phyloP scores from a whole-genome alignment of 1,284 basidiomycete genomes.

The Moniliella sp. region DNA sequence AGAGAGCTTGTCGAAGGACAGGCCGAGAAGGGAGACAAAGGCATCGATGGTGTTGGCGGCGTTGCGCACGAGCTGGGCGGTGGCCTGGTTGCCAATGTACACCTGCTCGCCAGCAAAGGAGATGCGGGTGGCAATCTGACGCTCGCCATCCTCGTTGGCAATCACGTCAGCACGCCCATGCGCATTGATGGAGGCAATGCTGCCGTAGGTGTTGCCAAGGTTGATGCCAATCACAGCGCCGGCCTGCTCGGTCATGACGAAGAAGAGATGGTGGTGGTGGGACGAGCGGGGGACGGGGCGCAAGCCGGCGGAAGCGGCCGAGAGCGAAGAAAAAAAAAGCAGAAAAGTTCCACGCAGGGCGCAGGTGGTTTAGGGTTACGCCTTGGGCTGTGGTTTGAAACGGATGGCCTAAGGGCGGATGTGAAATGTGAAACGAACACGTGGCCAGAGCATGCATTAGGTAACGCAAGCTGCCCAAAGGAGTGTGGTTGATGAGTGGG shows the following conservation, averaged over 20 bases:
- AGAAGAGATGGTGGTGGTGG: too few species aligned
- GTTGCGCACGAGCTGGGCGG: constrained; percentile 84
- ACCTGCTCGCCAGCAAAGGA: constrained; percentile 50
- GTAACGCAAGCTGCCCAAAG: too few species aligned
- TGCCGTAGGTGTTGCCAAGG: constrained; percentile 84
- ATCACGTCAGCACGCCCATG: constrained; percentile 41
- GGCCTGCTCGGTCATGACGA: constrained; percentile 4
- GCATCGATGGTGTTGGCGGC: constrained; percentile 76
- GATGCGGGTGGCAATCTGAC: constrained; percentile 84
- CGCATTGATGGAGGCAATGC: constrained; percentile 86
- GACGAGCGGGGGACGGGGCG: too few species aligned
- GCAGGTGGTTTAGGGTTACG: too few species aligned
- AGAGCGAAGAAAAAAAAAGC: too few species aligned
- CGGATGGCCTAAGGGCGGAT: too few species aligned
- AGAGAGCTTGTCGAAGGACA: constrained; percentile 59
- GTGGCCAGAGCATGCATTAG: too few species aligned
- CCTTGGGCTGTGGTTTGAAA: too few species aligned
- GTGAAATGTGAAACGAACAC: too few species aligned
- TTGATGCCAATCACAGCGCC: constrained; percentile 60
- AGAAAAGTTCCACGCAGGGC: too few species aligned
- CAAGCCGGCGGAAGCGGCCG: too few species aligned
- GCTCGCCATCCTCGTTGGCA: constrained; percentile 91
- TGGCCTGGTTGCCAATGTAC: constrained; percentile 88
- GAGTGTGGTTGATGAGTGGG: too few species aligned
- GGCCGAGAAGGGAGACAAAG: constrained; percentile 79